Evolutionary conservation across 306 rosid genomes (phyloP), one percentile per base, ranked within the genome.

Genomic region (Dryas octopetala): DNA sequence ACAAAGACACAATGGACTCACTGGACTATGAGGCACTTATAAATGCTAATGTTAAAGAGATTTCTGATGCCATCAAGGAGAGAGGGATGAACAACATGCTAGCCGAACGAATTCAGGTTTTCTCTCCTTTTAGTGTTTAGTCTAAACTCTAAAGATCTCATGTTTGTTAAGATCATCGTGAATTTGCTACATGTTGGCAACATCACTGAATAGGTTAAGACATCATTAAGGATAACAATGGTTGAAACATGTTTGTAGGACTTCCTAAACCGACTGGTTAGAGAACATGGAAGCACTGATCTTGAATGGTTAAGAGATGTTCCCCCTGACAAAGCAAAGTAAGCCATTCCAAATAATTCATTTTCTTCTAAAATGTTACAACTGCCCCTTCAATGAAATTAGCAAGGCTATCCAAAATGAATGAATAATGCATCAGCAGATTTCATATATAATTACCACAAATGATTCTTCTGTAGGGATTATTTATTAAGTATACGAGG

Each of bases 221-320:
- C 67, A 26, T 54, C 67, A 60, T 66, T 68, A 19, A 28, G 32
- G 10, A 23, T 68, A 12, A 44, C 40, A 58, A 38, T 19, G 32
- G 71, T 73, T 53, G 16, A 32, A 53, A 53, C 45, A 52, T 70
- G 48, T 86, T 72, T 87, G 81, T 88, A 95, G 97, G 98, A 79
- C 32, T 95, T 95, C 79, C 86, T 91, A 57, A 78, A 91, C 80
- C 89, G 97, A 66, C 71, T 95, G 58, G 93, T 90, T 70, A 82
- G 64, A 76, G 98, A 95, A 3, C 98, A 95, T 75, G 97, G 89
- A 81, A 86, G 92, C 88, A 85, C 88, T 14, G 91, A 95, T 74
- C 91, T 95, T 71, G 98, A 95, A 82, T 95, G 98, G 98, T 80
- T 95, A 80, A 87, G 98, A 86, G 84, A 91, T 77, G 96, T 89